Percentiles rank a stretch among this genome's conserved stretches.
Conservation (phyloP, 257 asterid genomes). For the Solanum pimpinellifolium region DNA sequence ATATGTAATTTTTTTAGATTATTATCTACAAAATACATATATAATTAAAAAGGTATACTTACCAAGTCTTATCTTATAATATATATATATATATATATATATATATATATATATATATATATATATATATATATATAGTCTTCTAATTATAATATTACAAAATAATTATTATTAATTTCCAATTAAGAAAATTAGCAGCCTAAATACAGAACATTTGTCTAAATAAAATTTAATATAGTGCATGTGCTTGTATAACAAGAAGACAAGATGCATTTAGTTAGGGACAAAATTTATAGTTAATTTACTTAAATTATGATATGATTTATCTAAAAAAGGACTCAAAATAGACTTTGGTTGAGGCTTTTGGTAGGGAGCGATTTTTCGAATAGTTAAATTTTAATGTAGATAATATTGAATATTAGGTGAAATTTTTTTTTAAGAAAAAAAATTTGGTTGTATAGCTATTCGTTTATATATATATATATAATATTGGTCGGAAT, state of each 20-base stretch:
- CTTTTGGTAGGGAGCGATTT: too few species aligned
- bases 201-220: not conserved
- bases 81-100: too few species aligned
- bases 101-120: too few species aligned
- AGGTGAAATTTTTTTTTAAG: too few species aligned
- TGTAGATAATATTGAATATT: fast-evolving
- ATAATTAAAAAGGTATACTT: not conserved
- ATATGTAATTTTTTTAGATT: too few species aligned
- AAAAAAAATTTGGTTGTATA: not conserved
- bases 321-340: not conserved
- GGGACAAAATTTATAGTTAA: not conserved
- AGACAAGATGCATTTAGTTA: not conserved
- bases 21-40: not conserved
- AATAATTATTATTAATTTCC: not conserved
- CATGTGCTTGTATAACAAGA: not conserved
- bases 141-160: not conserved
- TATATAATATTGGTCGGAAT: too few species aligned
- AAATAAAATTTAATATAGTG: not conserved
- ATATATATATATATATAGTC: not conserved
- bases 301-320: not conserved
- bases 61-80: not conserved
- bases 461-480: not conserved
- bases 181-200: not conserved
- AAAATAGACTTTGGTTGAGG: not conserved
- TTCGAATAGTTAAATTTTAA: too few species aligned